Evolutionary conservation across 2,329 filamentous ascomycete species (phyloP).

Genomic region (Aspergillus piperis): DNA sequence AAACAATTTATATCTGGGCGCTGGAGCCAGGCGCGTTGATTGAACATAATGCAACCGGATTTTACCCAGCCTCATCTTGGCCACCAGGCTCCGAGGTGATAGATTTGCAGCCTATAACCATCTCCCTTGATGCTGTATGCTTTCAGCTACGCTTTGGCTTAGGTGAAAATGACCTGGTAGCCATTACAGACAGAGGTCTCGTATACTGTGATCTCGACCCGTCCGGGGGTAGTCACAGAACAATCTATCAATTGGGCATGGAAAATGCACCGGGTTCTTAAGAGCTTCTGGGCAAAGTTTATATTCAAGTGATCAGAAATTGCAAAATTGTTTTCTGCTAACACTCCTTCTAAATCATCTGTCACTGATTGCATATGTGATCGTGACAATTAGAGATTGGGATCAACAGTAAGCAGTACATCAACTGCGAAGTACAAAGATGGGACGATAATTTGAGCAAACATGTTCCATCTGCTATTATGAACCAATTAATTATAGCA

Average conservation of each 20-base stretch:
- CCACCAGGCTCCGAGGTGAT: constrained; percentile 23
- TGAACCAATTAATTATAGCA: no score
- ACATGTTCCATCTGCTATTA: no score
- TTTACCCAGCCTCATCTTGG: constrained; percentile 36
- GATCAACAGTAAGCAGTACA: no score
- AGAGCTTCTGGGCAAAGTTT: not conserved
- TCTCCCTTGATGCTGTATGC: constrained; percentile 41
- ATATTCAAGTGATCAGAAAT: not conserved
- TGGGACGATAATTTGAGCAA: no score
- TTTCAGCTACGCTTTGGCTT: constrained; percentile 38
- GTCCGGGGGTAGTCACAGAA: constrained; percentile 27
- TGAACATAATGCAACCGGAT: constrained; percentile 29
- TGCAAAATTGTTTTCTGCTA: no score
- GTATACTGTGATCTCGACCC: constrained; percentile 42
- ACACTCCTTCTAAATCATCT: no score
- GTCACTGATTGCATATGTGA: no score
- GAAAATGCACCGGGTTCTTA: not conserved
- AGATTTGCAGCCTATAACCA: constrained; percentile 35
- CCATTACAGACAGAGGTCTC: constrained; percentile 46
- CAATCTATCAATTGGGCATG: constrained; percentile 11
- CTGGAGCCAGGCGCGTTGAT: constrained; percentile 41
- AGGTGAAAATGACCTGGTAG: constrained; percentile 42
- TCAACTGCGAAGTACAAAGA: no score
- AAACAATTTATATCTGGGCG: constrained; percentile 44
- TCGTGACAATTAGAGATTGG: no score